Conservation (phyloP, 768 basidiomycete species). For the Mycena amicta region DNA sequence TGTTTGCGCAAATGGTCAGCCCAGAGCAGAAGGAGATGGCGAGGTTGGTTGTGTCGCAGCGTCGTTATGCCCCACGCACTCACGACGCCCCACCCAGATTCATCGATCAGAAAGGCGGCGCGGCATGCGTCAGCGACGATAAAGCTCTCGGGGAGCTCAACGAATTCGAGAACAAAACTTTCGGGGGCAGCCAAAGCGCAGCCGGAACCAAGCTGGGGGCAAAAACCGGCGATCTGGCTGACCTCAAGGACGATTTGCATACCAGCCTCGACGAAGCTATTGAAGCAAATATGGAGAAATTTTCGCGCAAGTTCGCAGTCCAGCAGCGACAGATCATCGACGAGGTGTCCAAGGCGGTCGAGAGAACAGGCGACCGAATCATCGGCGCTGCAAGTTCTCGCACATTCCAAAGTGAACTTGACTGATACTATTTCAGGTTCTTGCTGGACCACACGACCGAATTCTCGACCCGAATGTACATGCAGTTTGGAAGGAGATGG, state of each 20-base stretch:
- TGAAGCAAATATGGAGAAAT: conserved; percentile 30
- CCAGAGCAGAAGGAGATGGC: conserved; percentile 30
- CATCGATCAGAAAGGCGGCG: conserved; percentile 26
- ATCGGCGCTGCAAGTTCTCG: conserved; percentile 22
- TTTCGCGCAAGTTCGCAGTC: conserved; percentile 35
- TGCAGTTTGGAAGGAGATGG: not conserved
- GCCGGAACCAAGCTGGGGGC: not conserved
- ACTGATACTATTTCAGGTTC: too few species aligned
- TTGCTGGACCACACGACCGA: conserved; percentile 12
- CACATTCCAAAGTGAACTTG: too few species aligned
- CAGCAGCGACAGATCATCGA: conserved; percentile 32
- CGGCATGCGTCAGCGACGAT: conserved; percentile 24
- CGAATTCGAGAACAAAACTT: conserved; percentile 12
- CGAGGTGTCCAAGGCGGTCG: conserved; percentile 27
- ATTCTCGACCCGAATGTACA: conserved; percentile 4
- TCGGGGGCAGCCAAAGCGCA: not conserved
- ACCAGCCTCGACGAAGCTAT: conserved; percentile 30
- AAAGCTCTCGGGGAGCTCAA: conserved; percentile 25
- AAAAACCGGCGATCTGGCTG: conserved; percentile 4
- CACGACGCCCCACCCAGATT: too few species aligned
- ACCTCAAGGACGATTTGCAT: conserved; percentile 26
- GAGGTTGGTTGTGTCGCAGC: not conserved
- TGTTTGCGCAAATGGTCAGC: conserved; percentile 25
- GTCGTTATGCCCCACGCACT: too few species aligned
- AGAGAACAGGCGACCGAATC: conserved; percentile 32